These are phyloP conservation scores for Candida xiaguanensis DNA, from an alignment of 805 yeast species.

Conservation along the genomic window DNA sequence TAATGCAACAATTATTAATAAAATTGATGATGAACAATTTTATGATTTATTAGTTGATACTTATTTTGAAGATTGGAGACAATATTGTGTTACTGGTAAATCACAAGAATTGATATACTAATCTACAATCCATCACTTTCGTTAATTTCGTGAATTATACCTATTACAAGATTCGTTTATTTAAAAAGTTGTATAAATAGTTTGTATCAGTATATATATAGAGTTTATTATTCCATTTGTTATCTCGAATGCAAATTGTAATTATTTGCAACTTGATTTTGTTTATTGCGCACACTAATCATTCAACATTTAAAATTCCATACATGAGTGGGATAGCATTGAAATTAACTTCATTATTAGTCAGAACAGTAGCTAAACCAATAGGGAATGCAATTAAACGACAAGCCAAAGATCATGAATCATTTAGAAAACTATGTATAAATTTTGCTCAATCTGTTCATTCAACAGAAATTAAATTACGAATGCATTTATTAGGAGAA, in stretches of 20 bases:
- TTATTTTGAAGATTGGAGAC: constrained; percentile 34
- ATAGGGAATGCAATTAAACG: constrained; percentile 66
- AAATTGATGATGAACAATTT: constrained; percentile 26
- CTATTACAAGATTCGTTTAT: no score
- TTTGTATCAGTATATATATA: no score
- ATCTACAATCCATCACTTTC: no score
- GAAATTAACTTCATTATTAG: constrained; percentile 65
- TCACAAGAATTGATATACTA: constrained; percentile 8
- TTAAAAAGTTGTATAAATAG: no score
- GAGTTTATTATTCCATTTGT: no score
- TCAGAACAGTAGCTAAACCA: constrained; percentile 77
- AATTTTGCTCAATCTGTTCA: constrained; percentile 70
- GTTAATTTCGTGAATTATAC: no score
- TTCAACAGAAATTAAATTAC: constrained; percentile 56
- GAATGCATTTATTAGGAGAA: constrained; percentile 58
- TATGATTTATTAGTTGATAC: constrained; percentile 28
- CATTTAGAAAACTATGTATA: constrained; percentile 61
- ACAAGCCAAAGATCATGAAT: constrained; percentile 70
- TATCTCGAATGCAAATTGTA: not conserved
- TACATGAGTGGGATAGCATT: constrained; percentile 74
- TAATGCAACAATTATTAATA: constrained; percentile 32
- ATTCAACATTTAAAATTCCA: not conserved
- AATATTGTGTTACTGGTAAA: constrained; percentile 24
- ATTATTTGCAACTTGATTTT: not conserved
- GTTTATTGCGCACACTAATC: not conserved